Percentiles rank a stretch among this genome's conserved stretches.
Conservation (phyloP, 2,329 filamentous ascomycete genomes). For the Calonectria pteridis region DNA sequence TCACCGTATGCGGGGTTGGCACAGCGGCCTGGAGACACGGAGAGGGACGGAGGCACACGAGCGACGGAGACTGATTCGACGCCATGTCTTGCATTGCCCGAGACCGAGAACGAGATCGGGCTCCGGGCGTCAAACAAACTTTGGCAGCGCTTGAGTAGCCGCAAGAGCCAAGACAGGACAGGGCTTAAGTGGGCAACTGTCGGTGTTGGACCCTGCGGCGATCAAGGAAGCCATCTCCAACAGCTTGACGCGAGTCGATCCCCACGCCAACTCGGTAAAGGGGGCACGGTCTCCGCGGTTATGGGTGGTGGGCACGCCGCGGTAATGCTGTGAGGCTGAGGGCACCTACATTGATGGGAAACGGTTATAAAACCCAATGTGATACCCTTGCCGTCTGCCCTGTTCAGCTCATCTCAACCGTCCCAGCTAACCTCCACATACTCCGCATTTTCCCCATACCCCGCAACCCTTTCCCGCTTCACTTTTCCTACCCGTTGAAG, state of each 20-base stretch:
- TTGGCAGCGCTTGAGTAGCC: neutral
- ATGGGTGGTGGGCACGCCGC: neutral
- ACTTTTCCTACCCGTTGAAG: neutral
- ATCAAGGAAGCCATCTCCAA: neutral
- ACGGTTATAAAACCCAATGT: neutral
- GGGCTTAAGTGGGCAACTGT: neutral
- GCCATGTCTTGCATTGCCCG: neutral
- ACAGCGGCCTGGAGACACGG: neutral
- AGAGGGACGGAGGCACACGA: neutral
- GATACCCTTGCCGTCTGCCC: neutral
- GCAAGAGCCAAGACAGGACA: too few species aligned
- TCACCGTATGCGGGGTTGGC: neutral
- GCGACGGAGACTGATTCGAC: neutral
- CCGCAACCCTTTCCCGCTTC: neutral
- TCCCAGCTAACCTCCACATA: neutral
- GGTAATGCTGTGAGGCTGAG: neutral
- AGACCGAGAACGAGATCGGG: neutral
- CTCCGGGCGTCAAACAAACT: neutral
- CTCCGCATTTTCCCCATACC: slow-evolving; percentile 12
- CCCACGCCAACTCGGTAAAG: neutral
- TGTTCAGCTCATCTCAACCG: neutral
- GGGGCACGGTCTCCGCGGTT: neutral
- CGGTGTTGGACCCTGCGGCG: neutral
- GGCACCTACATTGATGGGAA: neutral
- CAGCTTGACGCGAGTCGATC: neutral